These are phyloP conservation scores for Blastobotrys malaysiensis DNA, from an alignment of 1,139 yeast genomes.

Conservation along the genomic window DNA sequence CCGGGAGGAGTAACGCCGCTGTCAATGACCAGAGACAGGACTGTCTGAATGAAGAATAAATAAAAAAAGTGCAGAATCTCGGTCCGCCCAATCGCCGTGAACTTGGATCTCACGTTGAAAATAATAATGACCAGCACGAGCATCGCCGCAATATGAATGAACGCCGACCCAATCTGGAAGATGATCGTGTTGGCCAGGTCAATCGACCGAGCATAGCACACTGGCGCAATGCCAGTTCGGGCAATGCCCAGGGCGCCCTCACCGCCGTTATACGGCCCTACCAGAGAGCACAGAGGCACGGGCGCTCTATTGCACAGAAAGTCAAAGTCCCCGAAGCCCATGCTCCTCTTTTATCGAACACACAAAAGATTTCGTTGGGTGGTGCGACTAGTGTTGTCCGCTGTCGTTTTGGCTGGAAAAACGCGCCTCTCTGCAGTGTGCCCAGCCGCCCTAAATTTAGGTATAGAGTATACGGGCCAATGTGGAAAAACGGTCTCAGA, in stretches of 20 bases:
- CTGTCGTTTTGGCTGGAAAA: neutral
- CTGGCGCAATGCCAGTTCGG: conserved; percentile 58
- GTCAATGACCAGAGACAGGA: conserved; percentile 71
- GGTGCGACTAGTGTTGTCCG: neutral
- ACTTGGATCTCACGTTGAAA: conserved; percentile 75
- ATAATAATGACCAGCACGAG: conserved; percentile 61
- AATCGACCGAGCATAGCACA: conserved; percentile 80
- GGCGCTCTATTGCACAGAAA: conserved; percentile 62
- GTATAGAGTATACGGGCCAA: too few species aligned
- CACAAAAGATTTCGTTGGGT: neutral
- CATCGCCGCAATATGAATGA: conserved; percentile 73
- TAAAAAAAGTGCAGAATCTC: conserved; percentile 79
- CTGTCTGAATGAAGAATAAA: conserved; percentile 50
- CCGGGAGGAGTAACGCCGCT: conserved; percentile 92
- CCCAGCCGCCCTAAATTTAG: conserved; percentile 1
- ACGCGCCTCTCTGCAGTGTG: neutral
- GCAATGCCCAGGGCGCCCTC: conserved; percentile 31
- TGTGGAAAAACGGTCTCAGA: neutral
- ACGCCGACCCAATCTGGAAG: conserved; percentile 85
- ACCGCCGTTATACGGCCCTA: conserved; percentile 38
- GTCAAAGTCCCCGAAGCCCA: conserved; percentile 67
- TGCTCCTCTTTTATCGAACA: conserved; percentile 15
- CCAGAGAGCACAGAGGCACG: conserved; percentile 71
- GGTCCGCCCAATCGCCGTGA: conserved; percentile 87
- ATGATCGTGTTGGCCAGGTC: conserved; percentile 87